phyloP scores from a whole-genome alignment of 352 stramenopile genomes.

The Globisporangium recalcitrans region DNA sequence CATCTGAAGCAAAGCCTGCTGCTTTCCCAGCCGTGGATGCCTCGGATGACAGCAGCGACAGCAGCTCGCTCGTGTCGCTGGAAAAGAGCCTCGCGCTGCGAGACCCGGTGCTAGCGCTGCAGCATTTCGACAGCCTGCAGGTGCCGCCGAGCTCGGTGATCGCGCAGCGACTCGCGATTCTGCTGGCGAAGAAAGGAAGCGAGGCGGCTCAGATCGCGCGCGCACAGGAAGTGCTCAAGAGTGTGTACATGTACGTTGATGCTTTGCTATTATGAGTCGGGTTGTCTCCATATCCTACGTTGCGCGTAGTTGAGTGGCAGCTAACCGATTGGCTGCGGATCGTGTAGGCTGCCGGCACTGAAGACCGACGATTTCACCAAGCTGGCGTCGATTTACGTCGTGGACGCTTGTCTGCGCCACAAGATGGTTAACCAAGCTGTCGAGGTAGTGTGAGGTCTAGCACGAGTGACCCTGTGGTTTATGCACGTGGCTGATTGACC shows the following conservation, averaged over 20 bases:
- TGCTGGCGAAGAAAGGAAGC: constrained; percentile 47
- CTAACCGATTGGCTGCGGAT: not conserved
- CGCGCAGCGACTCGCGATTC: constrained; percentile 55
- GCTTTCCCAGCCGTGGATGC: not conserved
- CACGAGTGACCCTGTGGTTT: too few relatives aligned
- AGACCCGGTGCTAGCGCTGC: constrained; percentile 34
- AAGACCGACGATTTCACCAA: constrained; percentile 57
- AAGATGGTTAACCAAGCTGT: constrained; percentile 43
- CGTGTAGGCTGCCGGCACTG: constrained; percentile 25
- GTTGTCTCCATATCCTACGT: too few relatives aligned
- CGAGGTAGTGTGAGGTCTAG: constrained; percentile 18
- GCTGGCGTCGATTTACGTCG: constrained; percentile 58
- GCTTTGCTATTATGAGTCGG: not conserved
- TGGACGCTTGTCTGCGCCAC: constrained; percentile 53
- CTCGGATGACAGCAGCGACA: not conserved
- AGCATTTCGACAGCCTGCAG: constrained; percentile 43
- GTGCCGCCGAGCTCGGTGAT: constrained; percentile 24
- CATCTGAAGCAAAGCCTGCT: not conserved
- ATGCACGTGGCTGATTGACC: not conserved
- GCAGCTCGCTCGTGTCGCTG: constrained; percentile 18
- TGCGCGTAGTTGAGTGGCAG: too few relatives aligned
- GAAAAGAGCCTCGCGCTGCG: constrained; percentile 29
- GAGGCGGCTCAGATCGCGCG: constrained; percentile 24
- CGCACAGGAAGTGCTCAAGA: constrained; percentile 34
- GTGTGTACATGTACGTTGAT: constrained; percentile 18